Evolutionary conservation across 352 stramenopile species (phyloP), one percentile per base, ranked within the genome.

Genomic region (Globisporangium iwayamae): DNA sequence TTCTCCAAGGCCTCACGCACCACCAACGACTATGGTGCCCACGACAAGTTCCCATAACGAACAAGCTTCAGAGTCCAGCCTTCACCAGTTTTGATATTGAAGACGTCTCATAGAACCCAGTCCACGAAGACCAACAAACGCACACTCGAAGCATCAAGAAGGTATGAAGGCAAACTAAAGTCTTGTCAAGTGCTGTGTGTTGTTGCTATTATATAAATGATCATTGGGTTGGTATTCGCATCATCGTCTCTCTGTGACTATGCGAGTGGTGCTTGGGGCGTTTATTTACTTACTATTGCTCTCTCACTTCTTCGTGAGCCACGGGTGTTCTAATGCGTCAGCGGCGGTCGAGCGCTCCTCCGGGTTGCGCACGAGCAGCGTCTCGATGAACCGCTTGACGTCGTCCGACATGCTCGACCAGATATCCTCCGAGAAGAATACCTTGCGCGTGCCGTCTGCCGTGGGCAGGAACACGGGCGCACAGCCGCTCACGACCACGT

Each of bases 401-500:
- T 88, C 75, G 16, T 75, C 70, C 36, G 85, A 92, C 55, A 79
- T 65, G 51, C 68, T 65, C 48, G 75, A 66, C 85, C 85, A 92
- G 41, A 73, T 72, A 36, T 92, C 83, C 13, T 94, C 85, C 18
- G 76, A 69, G 63, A 94, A 94, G 45, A 89, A 86, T 13, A 94
- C 78, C 38, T 88, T 86, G 56, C 83, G 86, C 38, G 82, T 83
- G 34, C 82, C 84, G 14, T 91, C 79, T 2, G 66, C 65, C 0
- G 77, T 73, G 1, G 83, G 83, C 16, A 91, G 63, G 57, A 92
- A 94, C 66, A 91, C 81, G 0, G 85, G 85, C 30, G 85, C 85
- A 47, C 74, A 92, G 9, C 87, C 94, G 28, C 76, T 94, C 18
- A 97, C 68, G 28, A 97, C 69, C 46, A 98, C 86, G 60, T 93